These are phyloP conservation scores for Gossypium raimondii DNA, from an alignment of 345 rosid genomes.

Conservation along the genomic window DNA sequence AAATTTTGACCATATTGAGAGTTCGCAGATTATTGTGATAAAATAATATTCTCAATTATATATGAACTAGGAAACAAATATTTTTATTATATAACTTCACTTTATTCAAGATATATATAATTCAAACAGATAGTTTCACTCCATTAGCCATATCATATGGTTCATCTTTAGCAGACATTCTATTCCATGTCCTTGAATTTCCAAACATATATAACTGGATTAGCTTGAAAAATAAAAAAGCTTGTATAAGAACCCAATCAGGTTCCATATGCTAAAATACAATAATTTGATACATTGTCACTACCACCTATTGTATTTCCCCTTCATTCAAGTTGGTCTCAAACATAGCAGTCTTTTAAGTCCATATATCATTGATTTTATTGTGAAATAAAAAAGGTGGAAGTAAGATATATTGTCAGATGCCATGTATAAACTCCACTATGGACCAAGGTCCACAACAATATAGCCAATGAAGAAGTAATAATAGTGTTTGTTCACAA, in stretches of 20 bases:
- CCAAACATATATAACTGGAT: not conserved
- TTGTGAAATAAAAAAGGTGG: too few species aligned
- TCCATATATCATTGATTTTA: not conserved
- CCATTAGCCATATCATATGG: not conserved
- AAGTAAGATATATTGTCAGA: too few species aligned
- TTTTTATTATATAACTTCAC: not conserved
- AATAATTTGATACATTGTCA: not conserved
- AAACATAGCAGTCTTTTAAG: not conserved
- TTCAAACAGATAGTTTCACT: not conserved
- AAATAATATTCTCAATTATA: conserved; percentile 4
- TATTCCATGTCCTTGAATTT: not conserved
- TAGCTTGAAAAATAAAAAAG: not conserved
- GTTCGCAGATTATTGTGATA: not conserved
- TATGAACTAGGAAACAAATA: not conserved
- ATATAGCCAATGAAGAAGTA: not conserved
- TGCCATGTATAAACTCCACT: not conserved
- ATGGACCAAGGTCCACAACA: not conserved
- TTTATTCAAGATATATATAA: not conserved
- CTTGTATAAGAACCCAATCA: conserved; percentile 9
- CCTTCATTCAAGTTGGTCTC: not conserved
- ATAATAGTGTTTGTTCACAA: conserved; percentile 2
- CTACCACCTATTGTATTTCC: not conserved
- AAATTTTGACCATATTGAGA: not conserved
- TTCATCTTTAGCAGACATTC: conserved; percentile 7
- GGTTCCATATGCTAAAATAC: not conserved